A percentile compares a stretch with the other conserved stretches of the same genome.
These are phyloP conservation scores for Euphorbia pulcherrima DNA, from an alignment of 345 rosid genomes.

Conservation along the genomic window DNA sequence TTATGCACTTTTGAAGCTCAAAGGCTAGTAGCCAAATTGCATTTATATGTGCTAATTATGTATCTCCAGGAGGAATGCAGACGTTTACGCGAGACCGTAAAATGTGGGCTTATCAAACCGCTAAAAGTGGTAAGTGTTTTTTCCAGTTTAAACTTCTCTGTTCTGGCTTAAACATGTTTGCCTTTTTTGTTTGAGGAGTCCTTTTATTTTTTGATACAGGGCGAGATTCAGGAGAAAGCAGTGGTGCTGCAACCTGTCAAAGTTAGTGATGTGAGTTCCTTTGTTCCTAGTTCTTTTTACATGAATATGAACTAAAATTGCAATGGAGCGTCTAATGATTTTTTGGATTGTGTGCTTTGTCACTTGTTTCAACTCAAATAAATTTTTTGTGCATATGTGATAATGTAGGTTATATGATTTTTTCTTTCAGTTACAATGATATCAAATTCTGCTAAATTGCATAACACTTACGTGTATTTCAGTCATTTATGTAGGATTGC, in stretches of 20 bases:
- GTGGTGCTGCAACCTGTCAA: conserved; percentile 53
- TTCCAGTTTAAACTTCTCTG: conserved; percentile 8
- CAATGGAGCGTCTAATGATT: background rate
- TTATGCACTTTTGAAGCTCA: background rate
- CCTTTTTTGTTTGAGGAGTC: background rate
- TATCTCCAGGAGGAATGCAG: conserved; percentile 78
- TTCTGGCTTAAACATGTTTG: conserved; percentile 8
- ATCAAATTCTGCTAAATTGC: background rate
- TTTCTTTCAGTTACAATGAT: background rate
- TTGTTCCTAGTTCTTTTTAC: conserved; percentile 9
- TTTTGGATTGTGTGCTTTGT: background rate
- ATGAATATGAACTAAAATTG: background rate
- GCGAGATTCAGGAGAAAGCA: conserved; percentile 71
- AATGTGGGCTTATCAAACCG: conserved; percentile 60
- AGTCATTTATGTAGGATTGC: background rate
- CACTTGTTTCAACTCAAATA: background rate
- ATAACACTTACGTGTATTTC: background rate
- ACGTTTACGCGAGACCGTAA: conserved; percentile 55
- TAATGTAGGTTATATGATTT: background rate
- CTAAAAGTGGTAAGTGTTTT: conserved; percentile 61
- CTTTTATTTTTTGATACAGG: conserved; percentile 40
- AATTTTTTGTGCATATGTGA: background rate
- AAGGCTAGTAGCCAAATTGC: background rate
- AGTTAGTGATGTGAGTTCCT: conserved; percentile 58
- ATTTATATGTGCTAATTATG: conserved; percentile 20